Evolutionary conservation across 2,329 filamentous ascomycete species (phyloP).

Genomic region (Rhinocladiella mackenziei): DNA sequence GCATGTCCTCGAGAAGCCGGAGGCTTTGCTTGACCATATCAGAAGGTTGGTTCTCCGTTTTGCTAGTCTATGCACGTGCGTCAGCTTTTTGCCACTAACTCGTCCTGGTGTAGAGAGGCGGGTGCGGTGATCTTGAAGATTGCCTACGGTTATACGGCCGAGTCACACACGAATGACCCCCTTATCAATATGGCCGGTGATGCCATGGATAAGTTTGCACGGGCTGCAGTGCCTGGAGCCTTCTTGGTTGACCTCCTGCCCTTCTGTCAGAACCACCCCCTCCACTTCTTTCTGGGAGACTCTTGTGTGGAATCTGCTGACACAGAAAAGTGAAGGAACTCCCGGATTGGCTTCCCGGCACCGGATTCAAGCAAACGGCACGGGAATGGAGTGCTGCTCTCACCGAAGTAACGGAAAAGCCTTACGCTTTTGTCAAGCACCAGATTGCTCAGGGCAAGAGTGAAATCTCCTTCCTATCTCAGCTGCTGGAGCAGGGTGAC

Average conservation of each 20-base stretch:
- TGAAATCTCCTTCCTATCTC: constrained; percentile 41
- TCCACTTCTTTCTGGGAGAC: background rate
- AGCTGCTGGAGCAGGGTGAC: constrained; percentile 36
- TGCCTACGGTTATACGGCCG: constrained; percentile 46
- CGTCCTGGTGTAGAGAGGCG: constrained; percentile 32
- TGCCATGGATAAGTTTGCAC: constrained; percentile 41
- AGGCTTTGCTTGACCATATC: constrained; percentile 41
- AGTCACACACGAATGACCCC: constrained; percentile 40
- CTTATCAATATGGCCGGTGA: constrained; percentile 42
- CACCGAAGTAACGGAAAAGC: constrained; percentile 35
- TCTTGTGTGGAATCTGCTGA: background rate
- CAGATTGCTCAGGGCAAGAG: constrained; percentile 36
- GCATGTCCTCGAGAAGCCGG: constrained; percentile 40
- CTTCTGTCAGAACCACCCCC: constrained; percentile 29
- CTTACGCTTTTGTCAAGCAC: constrained; percentile 44
- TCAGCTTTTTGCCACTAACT: background rate
- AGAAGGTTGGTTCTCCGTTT: background rate
- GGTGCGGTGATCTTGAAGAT: constrained; percentile 44
- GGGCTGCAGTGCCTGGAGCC: constrained; percentile 41
- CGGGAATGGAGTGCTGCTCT: constrained; percentile 36
- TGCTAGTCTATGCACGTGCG: background rate
- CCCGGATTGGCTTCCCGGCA: constrained; percentile 46
- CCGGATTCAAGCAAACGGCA: constrained; percentile 44
- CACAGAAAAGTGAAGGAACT: constrained; percentile 34
- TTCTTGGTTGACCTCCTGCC: constrained; percentile 49